Base-by-base conservation (phyloP, 164 flowering plant species). In the Chimonanthus salicifolius region DNA sequence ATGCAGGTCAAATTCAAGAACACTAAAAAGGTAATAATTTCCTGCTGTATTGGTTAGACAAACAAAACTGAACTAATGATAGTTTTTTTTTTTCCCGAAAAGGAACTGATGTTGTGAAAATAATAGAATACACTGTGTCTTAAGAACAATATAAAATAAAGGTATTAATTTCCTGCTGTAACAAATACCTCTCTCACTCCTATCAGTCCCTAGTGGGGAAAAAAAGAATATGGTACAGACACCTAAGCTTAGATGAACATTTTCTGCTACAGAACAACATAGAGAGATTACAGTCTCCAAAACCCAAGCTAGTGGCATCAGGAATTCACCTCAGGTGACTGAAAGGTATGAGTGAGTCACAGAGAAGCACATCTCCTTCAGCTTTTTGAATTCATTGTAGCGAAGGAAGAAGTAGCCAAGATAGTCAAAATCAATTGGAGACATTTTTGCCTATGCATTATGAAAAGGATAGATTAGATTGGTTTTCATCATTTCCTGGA, bases 381-480 rank as follows among this genome's bases (percentile, higher is more conserved):
- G 86, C 82, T 66, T 87, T 69, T 88, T 90, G 87, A 84, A 90
- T 73, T 96, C 94, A 7, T 87, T 78, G 82, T 91, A 94, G 16
- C 99, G 89, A 77, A 94, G 80, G 83, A 96, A 94, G 88, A 91
- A 96, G 76, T 96, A 96, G 6, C 82, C 89, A 43, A 94, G 83
- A 76, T 96, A 96, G 82, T 96, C 94, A 72, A 96, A 96, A 69
- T 92, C 89, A 4, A 94, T 94, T 0, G 97, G 92, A 33, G 99
- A 96, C 85, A 91, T 85, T 79, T 84, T 91, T 58, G 98, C 98
- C 98, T 96, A 69, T 16, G 18, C 66, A 49, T 16, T 62, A 33
- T 62, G 8, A n/a, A 64, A 72, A 47, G 21, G 44, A 21, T 44
- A 45, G 48, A 10, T 5, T 33, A 66, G 68, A 44, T 66, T 66